phyloP scores from a whole-genome alignment of 2,329 filamentous ascomycete genomes.

The Fusarium sp. region DNA sequence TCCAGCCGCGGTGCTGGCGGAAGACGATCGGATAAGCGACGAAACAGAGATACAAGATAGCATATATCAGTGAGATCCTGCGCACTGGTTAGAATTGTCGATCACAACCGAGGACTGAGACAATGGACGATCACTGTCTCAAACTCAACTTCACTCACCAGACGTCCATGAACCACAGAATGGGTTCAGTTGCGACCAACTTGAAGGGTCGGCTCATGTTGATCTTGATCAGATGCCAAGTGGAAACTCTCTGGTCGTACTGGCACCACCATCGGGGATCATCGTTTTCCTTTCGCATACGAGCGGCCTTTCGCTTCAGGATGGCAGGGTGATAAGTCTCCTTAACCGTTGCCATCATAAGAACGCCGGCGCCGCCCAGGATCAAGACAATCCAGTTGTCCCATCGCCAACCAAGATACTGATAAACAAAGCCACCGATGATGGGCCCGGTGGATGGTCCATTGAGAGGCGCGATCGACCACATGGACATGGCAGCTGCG shows the following conservation, averaged over 20 bases:
- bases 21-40: conserved; percentile 91
- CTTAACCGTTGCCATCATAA: conserved; percentile 65
- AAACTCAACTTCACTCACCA: conserved; percentile 57
- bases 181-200: conserved; percentile 81
- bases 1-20: conserved; percentile 76
- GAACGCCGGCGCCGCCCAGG: conserved; percentile 67
- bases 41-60: conserved; percentile 88
- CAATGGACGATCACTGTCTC: not conserved
- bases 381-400: conserved; percentile 83
- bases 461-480: conserved; percentile 85
- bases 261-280: conserved; percentile 79
- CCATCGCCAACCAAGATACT: conserved; percentile 88
- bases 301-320: conserved; percentile 70
- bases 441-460: conserved; percentile 59
- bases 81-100: conserved; percentile 8
- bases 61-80: conserved; percentile 83
- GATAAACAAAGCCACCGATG: conserved; percentile 75
- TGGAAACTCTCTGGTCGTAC: conserved; percentile 75
- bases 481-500: conserved; percentile 82
- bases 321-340: conserved; percentile 81
- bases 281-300: conserved; percentile 69
- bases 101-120: not conserved
- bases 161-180: conserved; percentile 72
- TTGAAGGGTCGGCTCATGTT: conserved; percentile 81
- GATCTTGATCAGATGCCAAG: conserved; percentile 72